These are phyloP conservation scores for Blastomyces silverae DNA, from an alignment of 2,329 filamentous ascomycete species.

Conservation along the genomic window DNA sequence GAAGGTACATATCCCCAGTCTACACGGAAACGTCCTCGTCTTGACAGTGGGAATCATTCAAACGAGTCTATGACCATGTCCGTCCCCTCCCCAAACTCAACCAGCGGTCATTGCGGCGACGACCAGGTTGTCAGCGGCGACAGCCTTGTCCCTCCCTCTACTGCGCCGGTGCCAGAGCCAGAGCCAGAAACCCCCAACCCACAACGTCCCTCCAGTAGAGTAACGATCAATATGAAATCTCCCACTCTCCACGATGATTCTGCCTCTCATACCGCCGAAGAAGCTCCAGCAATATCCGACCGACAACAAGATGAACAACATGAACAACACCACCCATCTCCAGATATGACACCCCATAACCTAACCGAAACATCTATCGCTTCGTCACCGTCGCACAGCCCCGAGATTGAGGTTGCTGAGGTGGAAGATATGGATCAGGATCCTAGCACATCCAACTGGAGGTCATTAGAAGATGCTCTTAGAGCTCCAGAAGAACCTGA, in stretches of 20 bases:
- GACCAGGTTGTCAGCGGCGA: not conserved
- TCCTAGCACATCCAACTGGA: slow-evolving; percentile 42
- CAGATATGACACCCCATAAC: slow-evolving; percentile 19
- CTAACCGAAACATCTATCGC: slow-evolving; percentile 36
- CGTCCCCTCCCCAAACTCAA: slow-evolving; percentile 22
- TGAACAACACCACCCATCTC: slow-evolving; percentile 2
- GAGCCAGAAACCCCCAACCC: slow-evolving; percentile 28
- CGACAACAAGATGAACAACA: not conserved
- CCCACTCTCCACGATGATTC: slow-evolving; percentile 24
- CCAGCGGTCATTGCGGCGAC: slow-evolving; percentile 9
- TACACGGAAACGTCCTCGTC: slow-evolving; percentile 44
- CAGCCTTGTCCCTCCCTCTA: slow-evolving; percentile 16
- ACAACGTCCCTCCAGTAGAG: slow-evolving; percentile 38
- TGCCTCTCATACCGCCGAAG: slow-evolving; percentile 20
- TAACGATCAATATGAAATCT: slow-evolving; percentile 45
- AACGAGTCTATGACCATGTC: slow-evolving; percentile 35
- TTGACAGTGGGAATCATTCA: slow-evolving; percentile 40
- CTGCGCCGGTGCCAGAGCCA: slow-evolving; percentile 21
- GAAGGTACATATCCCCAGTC: slow-evolving; percentile 36
- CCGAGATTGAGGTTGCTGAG: slow-evolving; percentile 46
- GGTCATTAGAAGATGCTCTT: slow-evolving; percentile 32
- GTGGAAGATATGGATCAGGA: slow-evolving; percentile 46
- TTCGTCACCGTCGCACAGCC: slow-evolving; percentile 41
- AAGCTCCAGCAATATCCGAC: slow-evolving; percentile 16
- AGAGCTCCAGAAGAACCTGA: slow-evolving; percentile 29